Evolutionary conservation across 2,329 filamentous ascomycete genomes (phyloP), one percentile per base, ranked within the genome.

Genomic region (Pseudogymnoascus sp.): DNA sequence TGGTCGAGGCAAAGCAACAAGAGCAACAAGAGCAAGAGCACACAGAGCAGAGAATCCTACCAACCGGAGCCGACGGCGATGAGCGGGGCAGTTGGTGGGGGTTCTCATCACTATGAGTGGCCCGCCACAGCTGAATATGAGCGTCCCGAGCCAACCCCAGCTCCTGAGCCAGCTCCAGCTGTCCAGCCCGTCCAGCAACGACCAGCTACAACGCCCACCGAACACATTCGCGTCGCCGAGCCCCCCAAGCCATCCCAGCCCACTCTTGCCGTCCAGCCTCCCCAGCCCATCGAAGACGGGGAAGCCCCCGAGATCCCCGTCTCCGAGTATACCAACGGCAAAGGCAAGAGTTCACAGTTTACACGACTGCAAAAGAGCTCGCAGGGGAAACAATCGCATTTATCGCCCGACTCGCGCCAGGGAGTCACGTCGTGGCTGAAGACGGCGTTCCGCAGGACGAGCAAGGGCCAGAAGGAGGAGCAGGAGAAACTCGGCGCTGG

Each of bases 341-440:
- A 54, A 54, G 47, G n/a, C 63, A 65, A 7, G 63, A 66, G 57
- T 28, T 62, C 7, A 66, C 67, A 7, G 64, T 67, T 36, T 67
- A 66, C 16, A 58, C 66, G 30, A 58, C 37, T n/a, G 64, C 66
- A 16, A 58, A 66, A 36, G 61, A 63, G 35, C 63, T 67, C 58
- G 57, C 60, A 14, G 30, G 30, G 9, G 2, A 2, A 7, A 61
- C 63, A 38, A 68, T 67, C 62, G 63, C 70, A 6, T 5, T 28
- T 43, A 2, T 16, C 50, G 5, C 4, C 6, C 7, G 16, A 2
- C 18, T 36, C 73, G 58, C 63, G 43, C 35, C 54, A 58, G 47
- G 78, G 76, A 63, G 77, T 82, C 43, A 83, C 78, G 65, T 77
- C 75, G 38, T 85, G 82, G 82, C 74, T 85, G 60, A 84, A 80